Base-by-base conservation (phyloP, 164 flowering plant genomes). In the Vitis rotundifolia region DNA sequence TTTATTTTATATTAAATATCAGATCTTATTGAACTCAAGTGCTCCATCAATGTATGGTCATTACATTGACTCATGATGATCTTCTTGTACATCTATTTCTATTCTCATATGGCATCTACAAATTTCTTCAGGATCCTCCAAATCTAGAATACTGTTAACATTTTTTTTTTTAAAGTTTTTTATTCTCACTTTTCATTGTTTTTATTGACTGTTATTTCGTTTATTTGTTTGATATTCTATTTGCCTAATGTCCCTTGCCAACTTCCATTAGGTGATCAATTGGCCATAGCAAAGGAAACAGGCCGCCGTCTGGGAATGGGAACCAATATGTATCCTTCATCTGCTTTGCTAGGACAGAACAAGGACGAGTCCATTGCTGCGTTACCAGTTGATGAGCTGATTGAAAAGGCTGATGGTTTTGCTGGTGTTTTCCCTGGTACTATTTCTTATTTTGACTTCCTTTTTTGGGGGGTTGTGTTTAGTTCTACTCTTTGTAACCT, bases 281-380 rank as follows among this genome's bases (percentile, higher is more conserved):
- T 94, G 59, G 94, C 98, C 52, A 92, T 94, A 37, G 98, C 80
- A 59, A 94, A 90, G 76, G 98, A 94, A 83, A 92, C 97, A 11
- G 97, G 97, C 48, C 93, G 98, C 18, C 91, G 97, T 48, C 76
- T 90, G 68, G 98, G 98, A 68, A 93, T 91, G 97, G 97, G 98
- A 53, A 89, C 92, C 49, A 93, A 93, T 73, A 93, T 93, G 96
- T 90, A 93, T 73, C 98, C 98, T 28, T 85, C 97, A 49, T 89
- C 97, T 56, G 87, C 94, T 62, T 80, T 94, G 73, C 76, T 92
- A 28, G 97, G 98, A 19, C 89, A 89, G 69, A 71, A 85, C 78
- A 92, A 86, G 77, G 94, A 91, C 63, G 90, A 88, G 76, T 83
- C 96, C 4, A 84, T 94, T 77, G 91, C 81, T 72, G 85, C 89